A percentile compares a stretch with the other conserved stretches of the same genome.
Evolutionary conservation across 306 rosid genomes (phyloP).

Genomic region (Cucumis melo): DNA sequence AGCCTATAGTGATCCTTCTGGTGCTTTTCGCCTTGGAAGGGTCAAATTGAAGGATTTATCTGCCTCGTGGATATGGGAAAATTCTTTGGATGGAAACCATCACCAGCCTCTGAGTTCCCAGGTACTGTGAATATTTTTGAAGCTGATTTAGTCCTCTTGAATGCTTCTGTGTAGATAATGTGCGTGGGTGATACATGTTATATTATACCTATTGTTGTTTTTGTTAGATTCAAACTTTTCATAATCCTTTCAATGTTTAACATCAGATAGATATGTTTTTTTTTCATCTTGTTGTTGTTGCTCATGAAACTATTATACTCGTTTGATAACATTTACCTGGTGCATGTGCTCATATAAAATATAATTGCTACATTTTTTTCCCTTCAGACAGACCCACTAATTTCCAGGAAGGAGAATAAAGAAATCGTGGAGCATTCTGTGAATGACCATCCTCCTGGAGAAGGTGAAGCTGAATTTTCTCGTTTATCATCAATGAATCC

Average conservation of each 20-base stretch:
- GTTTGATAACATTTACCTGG: constrained; percentile 3
- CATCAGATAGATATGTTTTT: not conserved
- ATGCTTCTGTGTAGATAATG: not conserved
- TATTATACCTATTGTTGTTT: not conserved
- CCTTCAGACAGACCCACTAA: constrained; percentile 41
- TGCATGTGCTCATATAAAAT: constrained; percentile 8
- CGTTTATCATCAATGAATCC: constrained; percentile 45
- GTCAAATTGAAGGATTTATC: constrained; percentile 70
- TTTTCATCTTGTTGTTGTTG: not conserved
- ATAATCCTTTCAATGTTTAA: not conserved
- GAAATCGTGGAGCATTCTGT: constrained; percentile 22
- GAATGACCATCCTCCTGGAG: constrained; percentile 36
- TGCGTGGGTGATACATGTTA: not conserved
- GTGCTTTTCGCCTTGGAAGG: constrained; percentile 53
- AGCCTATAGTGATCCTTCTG: constrained; percentile 55
- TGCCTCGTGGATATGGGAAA: constrained; percentile 88
- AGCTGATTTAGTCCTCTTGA: not conserved
- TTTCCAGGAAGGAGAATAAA: constrained; percentile 20
- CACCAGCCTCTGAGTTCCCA: constrained; percentile 35
- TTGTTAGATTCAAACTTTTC: not conserved
- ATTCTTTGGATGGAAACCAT: constrained; percentile 33
- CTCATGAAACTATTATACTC: constrained; percentile 6
- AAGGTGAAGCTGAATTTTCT: constrained; percentile 29
- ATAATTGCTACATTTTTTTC: constrained; percentile 11
- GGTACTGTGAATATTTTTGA: constrained; percentile 28